A percentile compares a stretch with the other conserved stretches of the same genome.
phyloP scores from a whole-genome alignment of 805 yeast species.

The Saccharomycopsis babjevae region DNA sequence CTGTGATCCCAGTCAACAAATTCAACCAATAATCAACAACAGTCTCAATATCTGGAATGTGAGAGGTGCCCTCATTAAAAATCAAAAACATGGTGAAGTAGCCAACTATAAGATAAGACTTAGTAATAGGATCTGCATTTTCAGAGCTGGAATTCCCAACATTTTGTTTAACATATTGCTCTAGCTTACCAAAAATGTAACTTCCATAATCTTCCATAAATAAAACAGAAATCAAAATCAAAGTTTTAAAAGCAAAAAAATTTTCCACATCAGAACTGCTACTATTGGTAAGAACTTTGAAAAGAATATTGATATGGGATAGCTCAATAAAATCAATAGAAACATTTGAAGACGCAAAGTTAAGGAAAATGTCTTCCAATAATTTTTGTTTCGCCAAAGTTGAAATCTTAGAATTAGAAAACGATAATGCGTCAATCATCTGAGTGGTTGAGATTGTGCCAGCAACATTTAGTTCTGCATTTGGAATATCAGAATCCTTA shows the following conservation, averaged over 20 bases:
- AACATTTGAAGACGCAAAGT: background rate
- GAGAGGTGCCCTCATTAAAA: conserved; percentile 9
- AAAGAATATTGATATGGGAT: background rate
- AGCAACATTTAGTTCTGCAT: background rate
- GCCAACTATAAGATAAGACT: conserved; percentile 4
- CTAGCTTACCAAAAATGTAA: background rate
- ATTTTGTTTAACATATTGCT: background rate
- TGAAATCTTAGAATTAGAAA: conserved; percentile 7
- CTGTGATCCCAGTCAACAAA: background rate
- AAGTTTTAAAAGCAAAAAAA: conserved; percentile 8
- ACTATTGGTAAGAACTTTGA: conserved; percentile 3
- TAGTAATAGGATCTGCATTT: background rate
- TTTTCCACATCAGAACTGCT: conserved; percentile 6
- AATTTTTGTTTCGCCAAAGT: conserved; percentile 8
- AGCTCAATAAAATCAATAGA: background rate
- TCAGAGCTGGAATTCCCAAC: background rate
- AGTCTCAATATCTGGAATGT: conserved; percentile 1
- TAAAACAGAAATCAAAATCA: conserved; percentile 5
- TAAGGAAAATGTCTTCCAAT: conserved; percentile 1
- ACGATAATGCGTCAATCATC: conserved; percentile 1
- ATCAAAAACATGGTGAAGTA: conserved; percentile 11
- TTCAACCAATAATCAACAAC: conserved; percentile 7
- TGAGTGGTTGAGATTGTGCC: background rate
- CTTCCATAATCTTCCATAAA: conserved; percentile 7
- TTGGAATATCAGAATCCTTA: background rate